These are phyloP conservation scores for Venturiaceae sp. DNA, from an alignment of 2,329 filamentous ascomycete species.

Conservation along the genomic window DNA sequence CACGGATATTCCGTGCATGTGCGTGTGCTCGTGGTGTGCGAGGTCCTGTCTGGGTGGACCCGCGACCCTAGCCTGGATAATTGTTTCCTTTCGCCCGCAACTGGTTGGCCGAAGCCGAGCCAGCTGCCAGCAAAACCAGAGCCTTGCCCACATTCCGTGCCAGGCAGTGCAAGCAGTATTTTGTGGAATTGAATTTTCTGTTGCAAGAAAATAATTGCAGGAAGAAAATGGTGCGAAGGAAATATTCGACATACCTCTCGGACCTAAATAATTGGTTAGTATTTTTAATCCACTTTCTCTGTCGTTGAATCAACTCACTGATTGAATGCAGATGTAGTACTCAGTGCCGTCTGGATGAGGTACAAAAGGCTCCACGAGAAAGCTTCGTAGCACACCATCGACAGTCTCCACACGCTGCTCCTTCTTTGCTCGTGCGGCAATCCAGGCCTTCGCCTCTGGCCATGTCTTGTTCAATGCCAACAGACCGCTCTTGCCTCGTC, in stretches of 20 bases:
- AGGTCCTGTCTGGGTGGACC: not conserved
- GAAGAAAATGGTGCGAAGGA: not conserved
- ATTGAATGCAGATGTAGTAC: constrained; percentile 99
- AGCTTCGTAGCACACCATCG: constrained; percentile 80
- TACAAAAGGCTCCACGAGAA: constrained; percentile 97
- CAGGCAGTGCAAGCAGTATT: not conserved
- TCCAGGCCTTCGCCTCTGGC: constrained; percentile 88
- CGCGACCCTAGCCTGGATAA: not conserved
- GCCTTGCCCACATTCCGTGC: not conserved
- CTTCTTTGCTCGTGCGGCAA: constrained; percentile 87
- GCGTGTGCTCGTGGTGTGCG: not conserved
- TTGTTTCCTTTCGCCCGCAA: constrained; percentile 6
- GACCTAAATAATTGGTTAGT: constrained; percentile 7
- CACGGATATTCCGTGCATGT: constrained; percentile 7
- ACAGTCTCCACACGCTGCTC: constrained; percentile 86
- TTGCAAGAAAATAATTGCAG: not conserved
- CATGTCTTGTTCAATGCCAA: constrained; percentile 95
- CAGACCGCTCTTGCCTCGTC: constrained; percentile 96
- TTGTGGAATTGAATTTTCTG: not conserved
- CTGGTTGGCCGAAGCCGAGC: not conserved
- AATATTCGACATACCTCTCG: constrained; percentile 7
- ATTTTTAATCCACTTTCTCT: not conserved
- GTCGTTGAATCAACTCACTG: constrained; percentile 50
- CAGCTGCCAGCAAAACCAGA: not conserved
- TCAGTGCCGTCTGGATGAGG: constrained; percentile 92